These are phyloP conservation scores for Colletotrichum sp. DNA, from an alignment of 2,329 filamentous ascomycete species.

Conservation along the genomic window DNA sequence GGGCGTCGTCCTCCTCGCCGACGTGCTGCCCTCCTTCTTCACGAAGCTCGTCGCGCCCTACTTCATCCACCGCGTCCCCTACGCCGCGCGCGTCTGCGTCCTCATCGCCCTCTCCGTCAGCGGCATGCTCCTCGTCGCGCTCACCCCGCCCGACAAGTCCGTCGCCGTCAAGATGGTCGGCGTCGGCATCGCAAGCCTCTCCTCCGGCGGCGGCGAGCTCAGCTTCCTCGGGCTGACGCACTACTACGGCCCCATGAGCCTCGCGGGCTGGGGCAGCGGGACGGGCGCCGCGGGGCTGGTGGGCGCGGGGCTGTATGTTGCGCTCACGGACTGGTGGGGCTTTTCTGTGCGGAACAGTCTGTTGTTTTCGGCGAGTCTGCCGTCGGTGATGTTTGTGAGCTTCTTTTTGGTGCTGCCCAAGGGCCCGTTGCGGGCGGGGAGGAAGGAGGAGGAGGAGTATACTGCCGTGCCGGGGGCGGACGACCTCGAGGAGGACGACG, in stretches of 20 bases:
- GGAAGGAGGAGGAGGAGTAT: conserved; percentile 58
- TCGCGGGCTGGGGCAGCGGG: conserved; percentile 91
- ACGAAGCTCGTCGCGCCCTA: conserved; percentile 91
- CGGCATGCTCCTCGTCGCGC: conserved; percentile 89
- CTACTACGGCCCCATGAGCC: conserved; percentile 85
- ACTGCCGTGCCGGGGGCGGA: conserved; percentile 50
- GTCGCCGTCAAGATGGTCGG: conserved; percentile 81
- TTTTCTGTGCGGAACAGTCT: conserved; percentile 77
- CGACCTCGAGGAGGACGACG: conserved; percentile 41
- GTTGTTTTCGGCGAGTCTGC: conserved; percentile 79
- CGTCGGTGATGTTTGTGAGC: conserved; percentile 80
- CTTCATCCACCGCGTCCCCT: conserved; percentile 89
- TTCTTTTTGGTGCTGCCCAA: conserved; percentile 84
- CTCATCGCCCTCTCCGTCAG: conserved; percentile 78
- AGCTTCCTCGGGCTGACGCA: conserved; percentile 92
- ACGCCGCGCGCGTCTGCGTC: conserved; percentile 73
- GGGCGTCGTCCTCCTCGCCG: conserved; percentile 88
- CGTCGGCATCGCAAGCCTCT: conserved; percentile 83
- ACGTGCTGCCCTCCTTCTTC: conserved; percentile 87
- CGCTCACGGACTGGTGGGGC: conserved; percentile 80
- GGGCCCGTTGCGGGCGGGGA: conserved; percentile 61
- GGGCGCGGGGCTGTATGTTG: conserved; percentile 86
- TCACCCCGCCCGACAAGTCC: conserved; percentile 71
- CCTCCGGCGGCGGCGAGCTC: conserved; percentile 85
- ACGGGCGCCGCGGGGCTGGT: conserved; percentile 88